Conservation (phyloP, 768 basidiomycete genomes). For the Suillus occidentalis region DNA sequence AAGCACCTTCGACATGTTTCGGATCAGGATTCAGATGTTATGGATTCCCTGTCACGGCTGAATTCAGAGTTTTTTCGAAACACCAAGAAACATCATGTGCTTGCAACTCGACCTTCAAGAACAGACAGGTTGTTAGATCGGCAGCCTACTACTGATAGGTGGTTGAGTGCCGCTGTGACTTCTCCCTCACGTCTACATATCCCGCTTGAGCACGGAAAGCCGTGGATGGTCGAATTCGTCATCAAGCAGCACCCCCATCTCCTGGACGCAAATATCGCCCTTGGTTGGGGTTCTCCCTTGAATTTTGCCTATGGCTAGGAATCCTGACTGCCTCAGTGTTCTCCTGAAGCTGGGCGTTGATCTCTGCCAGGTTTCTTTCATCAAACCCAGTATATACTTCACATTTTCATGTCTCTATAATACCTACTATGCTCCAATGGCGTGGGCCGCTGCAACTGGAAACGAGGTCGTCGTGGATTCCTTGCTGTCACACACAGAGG, state of each 20-base stretch:
- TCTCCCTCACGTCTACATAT: background rate
- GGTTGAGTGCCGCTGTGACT: background rate
- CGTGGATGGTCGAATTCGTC: background rate
- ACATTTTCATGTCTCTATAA: no score
- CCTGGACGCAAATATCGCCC: background rate
- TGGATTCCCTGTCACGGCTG: background rate
- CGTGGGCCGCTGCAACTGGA: background rate
- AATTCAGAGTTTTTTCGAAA: background rate
- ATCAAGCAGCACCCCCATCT: background rate
- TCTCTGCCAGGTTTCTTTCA: background rate
- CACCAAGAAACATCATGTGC: background rate
- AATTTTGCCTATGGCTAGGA: background rate
- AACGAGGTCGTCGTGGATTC: background rate
- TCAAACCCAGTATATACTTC: fast-evolving
- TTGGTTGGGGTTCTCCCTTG: background rate
- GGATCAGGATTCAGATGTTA: background rate
- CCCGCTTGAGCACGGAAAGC: background rate
- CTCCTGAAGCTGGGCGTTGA: background rate
- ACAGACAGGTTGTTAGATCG: no score
- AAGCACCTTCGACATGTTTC: background rate
- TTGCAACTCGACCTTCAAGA: background rate
- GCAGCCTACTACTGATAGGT: background rate
- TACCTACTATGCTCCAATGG: background rate
- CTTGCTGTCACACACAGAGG: background rate
- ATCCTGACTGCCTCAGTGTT: background rate